phyloP scores from a whole-genome alignment of 495 filamentous ascomycete genomes.

The Immersiella caudata region DNA sequence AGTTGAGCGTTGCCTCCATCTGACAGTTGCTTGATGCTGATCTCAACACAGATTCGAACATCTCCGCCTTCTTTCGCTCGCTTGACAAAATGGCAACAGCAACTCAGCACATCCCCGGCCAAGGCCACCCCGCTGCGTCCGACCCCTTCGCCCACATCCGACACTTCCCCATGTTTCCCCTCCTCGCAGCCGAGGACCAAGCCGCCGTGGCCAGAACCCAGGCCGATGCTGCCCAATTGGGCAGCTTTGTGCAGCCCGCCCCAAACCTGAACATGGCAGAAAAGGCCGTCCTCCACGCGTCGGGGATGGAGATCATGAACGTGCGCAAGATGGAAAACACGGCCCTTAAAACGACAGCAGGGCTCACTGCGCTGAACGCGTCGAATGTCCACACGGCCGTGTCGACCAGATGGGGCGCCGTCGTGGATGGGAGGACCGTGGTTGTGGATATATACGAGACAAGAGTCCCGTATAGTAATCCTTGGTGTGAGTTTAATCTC shows the following conservation, averaged over 20 bases:
- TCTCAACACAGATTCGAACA: no score
- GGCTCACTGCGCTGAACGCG: neutral
- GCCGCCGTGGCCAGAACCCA: neutral
- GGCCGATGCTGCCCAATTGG: neutral
- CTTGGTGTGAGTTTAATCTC: neutral
- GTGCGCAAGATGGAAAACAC: neutral
- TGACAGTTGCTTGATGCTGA: no score
- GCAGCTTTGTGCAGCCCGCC: neutral
- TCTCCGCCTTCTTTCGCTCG: no score
- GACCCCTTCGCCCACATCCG: conserved; percentile 7
- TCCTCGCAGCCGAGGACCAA: neutral
- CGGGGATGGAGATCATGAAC: neutral
- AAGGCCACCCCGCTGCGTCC: neutral
- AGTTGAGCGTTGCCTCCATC: no score
- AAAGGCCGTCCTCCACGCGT: neutral
- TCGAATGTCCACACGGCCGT: neutral
- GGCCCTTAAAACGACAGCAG: neutral
- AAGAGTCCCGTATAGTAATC: neutral
- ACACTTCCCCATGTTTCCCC: neutral
- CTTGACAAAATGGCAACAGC: no score
- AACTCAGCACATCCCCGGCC: no score
- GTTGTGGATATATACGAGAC: neutral
- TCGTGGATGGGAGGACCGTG: neutral
- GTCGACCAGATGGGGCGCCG: neutral
- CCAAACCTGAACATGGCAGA: neutral